Conservation (phyloP, 169 alveolate genomes). For the Plasmodium gonderi region DNA sequence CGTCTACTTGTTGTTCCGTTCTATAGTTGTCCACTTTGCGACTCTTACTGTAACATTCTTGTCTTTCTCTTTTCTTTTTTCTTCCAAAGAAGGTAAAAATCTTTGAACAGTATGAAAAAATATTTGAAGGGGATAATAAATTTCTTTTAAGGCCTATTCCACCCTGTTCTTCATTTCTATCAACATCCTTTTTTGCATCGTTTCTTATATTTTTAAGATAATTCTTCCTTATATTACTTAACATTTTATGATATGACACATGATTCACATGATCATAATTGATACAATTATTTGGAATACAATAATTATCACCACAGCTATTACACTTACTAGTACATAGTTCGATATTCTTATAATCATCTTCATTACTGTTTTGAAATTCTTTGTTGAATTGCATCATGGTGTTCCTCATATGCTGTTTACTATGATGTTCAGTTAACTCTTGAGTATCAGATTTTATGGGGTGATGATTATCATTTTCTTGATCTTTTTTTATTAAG, state of each 20-base stretch:
- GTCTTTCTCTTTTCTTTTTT: not conserved
- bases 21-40: not conserved
- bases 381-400: not conserved
- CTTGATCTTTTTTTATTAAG: conserved; percentile 28
- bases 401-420: not conserved
- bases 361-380: conserved; percentile 13
- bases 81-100: not conserved
- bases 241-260: conserved; percentile 46
- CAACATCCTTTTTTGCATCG: conserved; percentile 16
- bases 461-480: not conserved
- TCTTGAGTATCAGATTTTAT: not conserved
- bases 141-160: not conserved
- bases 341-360: conserved; percentile 28
- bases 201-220: conserved; percentile 46
- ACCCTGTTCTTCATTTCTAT: conserved; percentile 2
- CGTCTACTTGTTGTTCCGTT: not conserved
- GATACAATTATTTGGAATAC: conserved; percentile 40
- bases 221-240: conserved; percentile 42
- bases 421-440: not conserved
- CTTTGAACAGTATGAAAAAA: conserved; percentile 1
- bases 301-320: conserved; percentile 26
- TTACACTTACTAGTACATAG: conserved; percentile 27
- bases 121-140: not conserved
- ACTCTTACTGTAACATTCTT: not conserved
- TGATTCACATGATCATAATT: conserved; percentile 61